A percentile compares a stretch with the other conserved stretches of the same genome.
These are phyloP conservation scores for Prunus dulcis DNA, from an alignment of 306 rosid genomes.

Conservation along the genomic window DNA sequence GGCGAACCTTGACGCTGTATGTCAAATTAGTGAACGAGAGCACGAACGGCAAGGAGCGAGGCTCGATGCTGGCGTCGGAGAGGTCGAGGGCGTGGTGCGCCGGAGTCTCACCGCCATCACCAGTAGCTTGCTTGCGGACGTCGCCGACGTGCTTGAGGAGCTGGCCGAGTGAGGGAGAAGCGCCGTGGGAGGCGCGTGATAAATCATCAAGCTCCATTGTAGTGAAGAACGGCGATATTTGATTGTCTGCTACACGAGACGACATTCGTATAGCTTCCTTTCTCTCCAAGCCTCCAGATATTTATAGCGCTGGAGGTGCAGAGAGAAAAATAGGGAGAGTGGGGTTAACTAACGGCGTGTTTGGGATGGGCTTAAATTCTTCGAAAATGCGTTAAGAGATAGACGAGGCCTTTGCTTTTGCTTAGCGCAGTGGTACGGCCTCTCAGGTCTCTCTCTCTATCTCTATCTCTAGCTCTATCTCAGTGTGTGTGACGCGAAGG, in stretches of 20 bases:
- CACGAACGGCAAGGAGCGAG: constrained; percentile 64
- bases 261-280: neutral
- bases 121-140: constrained; percentile 49
- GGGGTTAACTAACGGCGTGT: neutral
- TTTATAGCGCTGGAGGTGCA: neutral
- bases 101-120: constrained; percentile 75
- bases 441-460: neutral
- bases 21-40: constrained; percentile 73
- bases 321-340: neutral
- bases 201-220: constrained; percentile 39
- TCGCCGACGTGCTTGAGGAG: constrained; percentile 81
- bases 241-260: constrained; percentile 49
- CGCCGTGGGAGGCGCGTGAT: constrained; percentile 22
- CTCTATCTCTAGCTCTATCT: neutral
- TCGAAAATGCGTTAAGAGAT: neutral
- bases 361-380: neutral
- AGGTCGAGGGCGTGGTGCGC: constrained; percentile 56
- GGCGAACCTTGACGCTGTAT: constrained; percentile 61
- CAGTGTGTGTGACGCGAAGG: neutral
- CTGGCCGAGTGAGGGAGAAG: constrained; percentile 64
- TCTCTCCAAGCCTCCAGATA: neutral
- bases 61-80: constrained; percentile 25
- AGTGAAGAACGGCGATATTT: constrained; percentile 28
- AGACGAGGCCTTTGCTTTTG: too few species aligned
- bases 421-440: neutral